Conservation (phyloP, 768 basidiomycete genomes). For the Tylopilus sp. region DNA sequence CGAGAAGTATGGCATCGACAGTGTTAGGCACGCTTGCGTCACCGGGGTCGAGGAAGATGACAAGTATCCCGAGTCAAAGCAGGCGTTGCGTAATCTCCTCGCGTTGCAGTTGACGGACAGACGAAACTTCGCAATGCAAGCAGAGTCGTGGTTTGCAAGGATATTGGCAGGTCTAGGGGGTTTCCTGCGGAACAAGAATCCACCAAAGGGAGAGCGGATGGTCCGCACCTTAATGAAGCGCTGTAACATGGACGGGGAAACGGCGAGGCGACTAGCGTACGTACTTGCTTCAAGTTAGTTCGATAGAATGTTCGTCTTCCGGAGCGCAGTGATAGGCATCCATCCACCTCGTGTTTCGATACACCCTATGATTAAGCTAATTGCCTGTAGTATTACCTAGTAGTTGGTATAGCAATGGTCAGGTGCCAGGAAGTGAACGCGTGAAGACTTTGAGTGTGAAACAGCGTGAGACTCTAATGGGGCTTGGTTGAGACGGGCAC, state of each 20-base stretch:
- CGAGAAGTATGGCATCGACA: constrained; percentile 22
- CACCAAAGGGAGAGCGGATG: constrained; percentile 26
- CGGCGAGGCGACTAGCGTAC: constrained; percentile 19
- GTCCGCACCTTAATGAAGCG: constrained; percentile 23
- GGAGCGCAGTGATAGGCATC: neutral
- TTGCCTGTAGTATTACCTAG: neutral
- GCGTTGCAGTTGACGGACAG: constrained; percentile 7
- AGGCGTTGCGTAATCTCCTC: constrained; percentile 21
- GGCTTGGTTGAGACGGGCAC: too few species aligned
- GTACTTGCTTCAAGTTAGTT: constrained; percentile 2
- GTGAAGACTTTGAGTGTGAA: too few species aligned
- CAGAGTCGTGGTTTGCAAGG: constrained; percentile 25
- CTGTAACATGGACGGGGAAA: constrained; percentile 28
- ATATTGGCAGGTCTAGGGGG: constrained; percentile 19
- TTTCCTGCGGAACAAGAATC: constrained; percentile 19
- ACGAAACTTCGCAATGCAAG: constrained; percentile 22
- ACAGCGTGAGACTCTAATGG: too few species aligned
- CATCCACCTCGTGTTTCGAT: neutral
- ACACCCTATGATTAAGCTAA: neutral
- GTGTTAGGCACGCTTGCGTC: constrained; percentile 39
- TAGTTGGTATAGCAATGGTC: neutral
- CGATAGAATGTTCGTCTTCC: neutral
- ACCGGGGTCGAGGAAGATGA: constrained; percentile 34
- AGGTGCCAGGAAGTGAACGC: too few species aligned
- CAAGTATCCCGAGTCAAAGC: constrained; percentile 35